Evolutionary conservation across 2,329 filamentous ascomycete species (phyloP).

Genomic region (Aspergillus sergii): DNA sequence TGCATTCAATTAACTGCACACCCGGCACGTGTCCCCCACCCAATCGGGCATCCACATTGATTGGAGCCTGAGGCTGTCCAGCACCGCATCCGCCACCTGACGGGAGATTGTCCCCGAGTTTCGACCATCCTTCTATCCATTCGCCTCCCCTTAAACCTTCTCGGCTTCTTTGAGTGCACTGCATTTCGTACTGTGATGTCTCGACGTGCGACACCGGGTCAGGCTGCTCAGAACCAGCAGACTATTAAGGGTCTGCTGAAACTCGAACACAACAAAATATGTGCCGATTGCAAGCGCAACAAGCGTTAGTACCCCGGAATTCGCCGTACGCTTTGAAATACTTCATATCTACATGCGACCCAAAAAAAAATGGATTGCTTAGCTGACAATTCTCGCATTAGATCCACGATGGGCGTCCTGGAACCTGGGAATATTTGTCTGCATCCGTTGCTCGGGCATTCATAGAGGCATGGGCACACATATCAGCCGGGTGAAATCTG

Average conservation of each 20-base stretch:
- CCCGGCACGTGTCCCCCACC: constrained; percentile 25
- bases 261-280: constrained; percentile 92
- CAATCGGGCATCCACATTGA: constrained; percentile 20
- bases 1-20: constrained; percentile 21
- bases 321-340: not conserved
- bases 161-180: constrained; percentile 14
- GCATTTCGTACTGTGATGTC: constrained; percentile 33
- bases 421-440: constrained; percentile 97
- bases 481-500: constrained; percentile 96
- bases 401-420: constrained; percentile 98
- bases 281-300: constrained; percentile 98
- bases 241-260: constrained; percentile 95
- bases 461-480: constrained; percentile 99
- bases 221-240: constrained; percentile 88
- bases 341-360: not conserved
- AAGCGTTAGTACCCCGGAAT: constrained; percentile 69
- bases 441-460: constrained; percentile 97
- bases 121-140: constrained; percentile 12
- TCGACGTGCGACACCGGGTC: constrained; percentile 70
- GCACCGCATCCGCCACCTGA: constrained; percentile 13
- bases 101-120: constrained; percentile 8
- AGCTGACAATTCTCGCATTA: constrained; percentile 42
- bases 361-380: not conserved
- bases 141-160: constrained; percentile 10
- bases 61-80: constrained; percentile 11